These are phyloP conservation scores for Actinomortierella wolfii DNA, from an alignment of 371 early-diverging fungal species.

Conservation along the genomic window DNA sequence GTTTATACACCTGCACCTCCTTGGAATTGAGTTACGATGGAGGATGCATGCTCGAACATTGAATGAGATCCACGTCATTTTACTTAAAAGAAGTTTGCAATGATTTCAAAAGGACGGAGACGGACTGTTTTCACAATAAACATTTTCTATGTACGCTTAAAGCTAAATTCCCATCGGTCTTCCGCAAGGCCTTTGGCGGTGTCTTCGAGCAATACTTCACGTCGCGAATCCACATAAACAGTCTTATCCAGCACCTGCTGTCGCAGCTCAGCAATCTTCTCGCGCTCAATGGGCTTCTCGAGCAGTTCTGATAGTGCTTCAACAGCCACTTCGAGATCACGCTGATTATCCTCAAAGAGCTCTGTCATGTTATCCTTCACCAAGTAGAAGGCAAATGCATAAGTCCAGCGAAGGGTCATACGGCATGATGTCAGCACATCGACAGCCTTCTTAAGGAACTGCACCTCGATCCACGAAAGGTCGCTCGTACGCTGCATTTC, in stretches of 20 bases:
- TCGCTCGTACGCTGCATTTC: constrained; percentile 89
- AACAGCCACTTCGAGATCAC: constrained; percentile 93
- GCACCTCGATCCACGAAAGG: constrained; percentile 98
- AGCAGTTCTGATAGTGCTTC: constrained; percentile 89
- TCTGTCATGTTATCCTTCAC: constrained; percentile 82
- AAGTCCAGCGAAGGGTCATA: constrained; percentile 95
- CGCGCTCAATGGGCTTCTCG: constrained; percentile 80
- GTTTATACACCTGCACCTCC: no score
- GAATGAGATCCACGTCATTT: no score
- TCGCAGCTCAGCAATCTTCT: constrained; percentile 75
- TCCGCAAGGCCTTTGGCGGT: constrained; percentile 80
- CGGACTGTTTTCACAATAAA: no score
- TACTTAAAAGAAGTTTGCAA: no score
- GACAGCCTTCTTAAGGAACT: constrained; percentile 92
- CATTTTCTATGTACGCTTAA: no score
- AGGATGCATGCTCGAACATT: no score
- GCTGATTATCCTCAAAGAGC: constrained; percentile 97
- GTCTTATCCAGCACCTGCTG: constrained; percentile 84
- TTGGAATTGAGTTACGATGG: no score
- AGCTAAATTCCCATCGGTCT: constrained; percentile 67
- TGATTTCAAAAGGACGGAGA: no score
- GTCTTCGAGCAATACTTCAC: constrained; percentile 80
- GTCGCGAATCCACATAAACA: constrained; percentile 74
- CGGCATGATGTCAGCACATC: constrained; percentile 88
- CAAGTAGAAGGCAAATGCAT: constrained; percentile 95